Evolutionary conservation across 2,329 filamentous ascomycete species (phyloP), one percentile per base, ranked within the genome.

Genomic region (Ceratocystis eucalypticola): DNA sequence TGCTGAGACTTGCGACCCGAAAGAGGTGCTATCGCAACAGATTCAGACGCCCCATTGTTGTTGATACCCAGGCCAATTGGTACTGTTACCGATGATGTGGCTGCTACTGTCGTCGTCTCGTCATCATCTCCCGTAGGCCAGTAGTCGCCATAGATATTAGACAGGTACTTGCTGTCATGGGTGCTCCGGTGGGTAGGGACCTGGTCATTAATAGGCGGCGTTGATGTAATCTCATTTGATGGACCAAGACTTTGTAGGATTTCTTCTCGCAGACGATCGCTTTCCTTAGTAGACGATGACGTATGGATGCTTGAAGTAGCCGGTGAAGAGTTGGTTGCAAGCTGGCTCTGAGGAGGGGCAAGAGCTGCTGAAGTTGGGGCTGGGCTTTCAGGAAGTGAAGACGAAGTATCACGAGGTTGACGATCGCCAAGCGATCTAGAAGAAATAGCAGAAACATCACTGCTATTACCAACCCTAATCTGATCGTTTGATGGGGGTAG

Each of bases 211-310:
- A 28, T 37, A n/a, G 57, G 15, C 6, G 12, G n/a, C 10, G 57
- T 5, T 2, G 37, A n/a, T 1, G 37, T 12, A n/a, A 37, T 59
- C 28, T 57, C 22, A 15, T 46, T 66, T 20, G 63, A 66, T 0
- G 85, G 81, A 65, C 80, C 85, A 1, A 92, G 77, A 53, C 84
- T 88, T 67, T 83, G 84, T 65, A 90, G 84, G 65, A 92, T 92
- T 71, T 92, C 89, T 68, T 89, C 86, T 33, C 85, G 81, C 61
- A 92, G 74, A 66, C 82, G 79, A 70, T 92, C 88, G 71, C 83
- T 91, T 71, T 91, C 88, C 70, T 86, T 83, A 67, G 86, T 78
- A 37, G 84, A 80, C 0, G 80, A 80, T 6, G 79, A 79, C 8
- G 79, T 68, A 37, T 22, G 45, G 50, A 65, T 62, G 62, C 50